Evolutionary conservation across 192 early-diverging fungal species (phyloP).

Genomic region (Chytriomyces sp.): DNA sequence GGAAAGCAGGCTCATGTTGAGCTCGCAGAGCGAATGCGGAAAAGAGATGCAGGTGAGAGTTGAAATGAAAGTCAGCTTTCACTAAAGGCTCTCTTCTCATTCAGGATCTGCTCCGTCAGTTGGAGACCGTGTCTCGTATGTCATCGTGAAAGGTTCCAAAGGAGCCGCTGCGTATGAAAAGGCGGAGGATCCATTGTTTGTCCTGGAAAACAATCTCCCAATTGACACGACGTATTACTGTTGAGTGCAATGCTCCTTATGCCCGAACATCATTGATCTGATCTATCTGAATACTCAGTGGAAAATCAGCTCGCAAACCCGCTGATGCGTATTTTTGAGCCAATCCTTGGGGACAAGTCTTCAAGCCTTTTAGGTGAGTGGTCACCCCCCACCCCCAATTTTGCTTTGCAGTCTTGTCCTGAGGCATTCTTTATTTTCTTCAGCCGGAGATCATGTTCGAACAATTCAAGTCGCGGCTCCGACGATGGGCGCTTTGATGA

Average conservation of each 20-base stretch:
- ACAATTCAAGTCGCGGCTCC: constrained; percentile 87
- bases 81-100: constrained; percentile 3
- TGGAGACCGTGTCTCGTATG: constrained; percentile 97
- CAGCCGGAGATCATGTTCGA: constrained; percentile 59
- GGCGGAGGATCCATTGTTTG: constrained; percentile 97
- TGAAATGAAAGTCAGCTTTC: not conserved
- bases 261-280: not conserved
- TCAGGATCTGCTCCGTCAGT: constrained; percentile 87
- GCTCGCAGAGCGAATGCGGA: constrained; percentile 94
- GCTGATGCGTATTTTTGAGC: constrained; percentile 92
- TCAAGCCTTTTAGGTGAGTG: constrained; percentile 74
- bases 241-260: not conserved
- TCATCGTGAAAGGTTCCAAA: constrained; percentile 87
- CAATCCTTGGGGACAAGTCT: constrained; percentile 89
- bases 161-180: constrained; percentile 91
- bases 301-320: constrained; percentile 97
- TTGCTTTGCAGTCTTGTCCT: not conserved
- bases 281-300: constrained; percentile 37
- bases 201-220: constrained; percentile 97
- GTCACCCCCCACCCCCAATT: not conserved
- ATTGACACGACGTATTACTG: constrained; percentile 95
- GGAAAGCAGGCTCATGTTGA: constrained; percentile 96
- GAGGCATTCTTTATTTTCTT: not conserved
- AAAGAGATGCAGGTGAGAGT: constrained; percentile 79
- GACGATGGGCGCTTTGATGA: constrained; percentile 87